These are phyloP conservation scores for Gynostemma pentaphyllum DNA, from an alignment of 306 rosid species.

Conservation along the genomic window DNA sequence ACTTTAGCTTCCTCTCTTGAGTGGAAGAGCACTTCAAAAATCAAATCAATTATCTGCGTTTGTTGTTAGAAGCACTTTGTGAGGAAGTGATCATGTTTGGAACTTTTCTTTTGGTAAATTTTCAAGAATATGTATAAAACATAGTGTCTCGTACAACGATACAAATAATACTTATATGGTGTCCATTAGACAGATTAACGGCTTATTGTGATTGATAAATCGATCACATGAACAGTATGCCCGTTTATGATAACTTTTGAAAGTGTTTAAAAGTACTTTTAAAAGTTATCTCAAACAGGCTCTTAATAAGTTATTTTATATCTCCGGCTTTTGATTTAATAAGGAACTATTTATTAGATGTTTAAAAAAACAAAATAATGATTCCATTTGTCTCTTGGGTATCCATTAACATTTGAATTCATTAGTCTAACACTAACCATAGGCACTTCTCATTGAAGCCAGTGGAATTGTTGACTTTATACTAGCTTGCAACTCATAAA, in stretches of 20 bases:
- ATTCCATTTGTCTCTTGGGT: neutral
- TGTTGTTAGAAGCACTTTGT: neutral
- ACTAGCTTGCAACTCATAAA: neutral
- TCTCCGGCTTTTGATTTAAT: too few relatives aligned
- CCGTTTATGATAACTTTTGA: too few relatives aligned
- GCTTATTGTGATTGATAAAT: too few relatives aligned
- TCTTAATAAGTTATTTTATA: too few relatives aligned
- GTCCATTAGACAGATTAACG: too few relatives aligned
- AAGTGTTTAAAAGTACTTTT: too few relatives aligned
- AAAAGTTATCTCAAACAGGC: too few relatives aligned
- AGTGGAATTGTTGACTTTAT: slow-evolving; percentile 4
- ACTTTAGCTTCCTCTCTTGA: neutral
- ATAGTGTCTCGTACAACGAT: too few relatives aligned
- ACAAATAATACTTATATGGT: too few relatives aligned
- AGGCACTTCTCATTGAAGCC: neutral
- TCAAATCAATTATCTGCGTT: neutral
- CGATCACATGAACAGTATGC: too few relatives aligned
- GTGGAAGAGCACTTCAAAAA: slow-evolving; percentile 6
- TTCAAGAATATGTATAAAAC: neutral
- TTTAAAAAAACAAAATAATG: neutral
- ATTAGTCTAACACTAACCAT: neutral
- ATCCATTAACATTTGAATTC: neutral
- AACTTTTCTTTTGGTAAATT: neutral
- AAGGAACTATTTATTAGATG: too few relatives aligned
- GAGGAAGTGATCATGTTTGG: neutral